Evolutionary conservation across 106 monocot genomes (phyloP), one percentile per base, ranked within the genome.

Genomic region (Triglochin maritima): DNA sequence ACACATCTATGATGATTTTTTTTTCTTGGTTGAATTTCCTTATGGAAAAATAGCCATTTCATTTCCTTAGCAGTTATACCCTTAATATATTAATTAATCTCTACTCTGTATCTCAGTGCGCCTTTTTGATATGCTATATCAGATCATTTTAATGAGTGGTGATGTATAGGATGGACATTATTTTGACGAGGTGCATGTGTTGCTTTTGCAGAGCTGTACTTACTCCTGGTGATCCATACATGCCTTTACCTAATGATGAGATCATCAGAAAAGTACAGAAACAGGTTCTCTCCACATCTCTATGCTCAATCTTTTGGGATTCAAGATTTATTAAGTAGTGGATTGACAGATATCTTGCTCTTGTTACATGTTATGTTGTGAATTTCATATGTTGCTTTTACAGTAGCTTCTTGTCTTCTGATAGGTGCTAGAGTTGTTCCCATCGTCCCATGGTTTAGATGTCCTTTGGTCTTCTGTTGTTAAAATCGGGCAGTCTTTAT

Each of bases 151-250:
- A 9, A 17, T 69, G 8, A 56, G n/a, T 47, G n/a, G n/a, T n/a
- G n/a, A n/a, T n/a, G n/a, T n/a, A n/a, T n/a, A n/a, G n/a, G n/a
- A n/a, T n/a, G n/a, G n/a, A n/a, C n/a, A n/a, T n/a, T n/a, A n/a
- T n/a, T n/a, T n/a, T n/a, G n/a, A n/a, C n/a, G n/a, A n/a, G n/a
- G n/a, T 15, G 43, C 29, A 13, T 64, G 0, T 70, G 4, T n/a
- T 66, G 51, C 47, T 71, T 62, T 68, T 64, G 50, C 65, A 95
- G 94, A 70, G 94, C 94, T 76, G 94, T 95, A 63, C 76, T 95
- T 56, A 95, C 94, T 41, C 94, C 94, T 57, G 94, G 94, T 17
- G 90, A 90, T 74, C 94, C 90, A 12, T 95, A 90, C 87, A 95
- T 95, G 94, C 90, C 94, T 47, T 83, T 95, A 73, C 77, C 87